These are phyloP conservation scores for Trichoderma sp. DNA, from an alignment of 2,329 filamentous ascomycete genomes.

Conservation along the genomic window DNA sequence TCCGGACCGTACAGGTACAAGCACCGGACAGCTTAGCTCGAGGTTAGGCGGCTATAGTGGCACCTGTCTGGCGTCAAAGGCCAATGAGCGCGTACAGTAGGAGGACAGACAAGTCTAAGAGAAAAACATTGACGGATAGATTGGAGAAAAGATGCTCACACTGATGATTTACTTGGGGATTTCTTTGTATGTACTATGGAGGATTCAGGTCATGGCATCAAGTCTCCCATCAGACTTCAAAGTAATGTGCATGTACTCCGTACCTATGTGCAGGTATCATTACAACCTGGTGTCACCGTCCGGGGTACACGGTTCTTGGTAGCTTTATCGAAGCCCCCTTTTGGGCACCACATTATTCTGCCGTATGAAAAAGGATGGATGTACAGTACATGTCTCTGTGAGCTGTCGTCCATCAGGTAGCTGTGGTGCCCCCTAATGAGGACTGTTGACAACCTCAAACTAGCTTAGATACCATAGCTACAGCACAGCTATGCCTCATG, in stretches of 20 bases:
- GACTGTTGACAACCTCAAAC: background rate
- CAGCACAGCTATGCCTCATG: too few species aligned
- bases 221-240: background rate
- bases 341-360: constrained; percentile 1
- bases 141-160: background rate
- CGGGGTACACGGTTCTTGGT: background rate
- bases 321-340: background rate
- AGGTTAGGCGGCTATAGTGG: background rate
- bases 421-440: background rate
- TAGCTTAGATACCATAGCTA: background rate
- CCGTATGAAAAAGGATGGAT: background rate
- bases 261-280: background rate
- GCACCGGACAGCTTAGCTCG: background rate
- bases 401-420: background rate
- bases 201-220: background rate
- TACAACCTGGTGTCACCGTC: background rate
- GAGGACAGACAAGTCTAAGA: background rate
- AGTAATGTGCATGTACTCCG: too few species aligned
- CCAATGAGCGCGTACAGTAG: background rate
- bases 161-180: background rate
- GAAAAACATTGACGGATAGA: background rate
- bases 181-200: background rate
- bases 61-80: background rate
- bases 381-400: background rate
- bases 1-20: background rate